phyloP scores from a whole-genome alignment of 1,284 basidiomycete species.

The Salmacisia buchloeana region DNA sequence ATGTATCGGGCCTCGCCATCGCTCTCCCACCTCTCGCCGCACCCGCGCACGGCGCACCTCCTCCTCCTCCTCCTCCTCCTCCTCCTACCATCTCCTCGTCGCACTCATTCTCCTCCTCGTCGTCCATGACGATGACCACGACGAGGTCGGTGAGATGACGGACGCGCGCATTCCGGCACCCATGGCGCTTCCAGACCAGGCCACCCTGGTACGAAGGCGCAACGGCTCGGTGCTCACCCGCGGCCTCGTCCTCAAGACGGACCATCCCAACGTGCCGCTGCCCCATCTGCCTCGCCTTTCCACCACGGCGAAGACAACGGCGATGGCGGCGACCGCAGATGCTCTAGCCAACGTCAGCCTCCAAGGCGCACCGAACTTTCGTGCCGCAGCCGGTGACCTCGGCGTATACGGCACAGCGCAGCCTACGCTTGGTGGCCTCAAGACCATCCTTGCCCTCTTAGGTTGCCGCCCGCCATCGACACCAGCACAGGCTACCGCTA shows the following conservation, averaged over 20 bases:
- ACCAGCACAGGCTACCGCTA: no score
- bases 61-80: no score
- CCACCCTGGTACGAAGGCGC: conserved; percentile 72
- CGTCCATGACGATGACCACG: no score
- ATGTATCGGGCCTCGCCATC: no score
- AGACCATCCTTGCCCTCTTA: conserved; percentile 83
- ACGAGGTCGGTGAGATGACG: no score
- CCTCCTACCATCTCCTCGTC: no score
- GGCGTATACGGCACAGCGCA: conserved; percentile 62
- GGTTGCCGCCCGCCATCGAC: conserved; percentile 43
- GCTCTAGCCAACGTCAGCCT: conserved; percentile 59
- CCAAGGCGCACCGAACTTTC: conserved; percentile 87
- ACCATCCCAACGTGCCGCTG: conserved; percentile 27
- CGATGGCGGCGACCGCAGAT: neutral
- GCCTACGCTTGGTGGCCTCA: conserved; percentile 84
- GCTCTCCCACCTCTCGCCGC: no score
- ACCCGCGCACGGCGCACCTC: no score
- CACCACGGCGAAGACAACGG: neutral
- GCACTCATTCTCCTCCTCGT: no score
- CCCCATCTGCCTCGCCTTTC: neutral
- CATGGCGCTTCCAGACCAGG: conserved; percentile 17
- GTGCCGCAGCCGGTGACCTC: conserved; percentile 59
- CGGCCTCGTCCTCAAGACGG: conserved; percentile 86
- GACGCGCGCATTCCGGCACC: no score
- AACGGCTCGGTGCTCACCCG: conserved; percentile 79